phyloP scores from a whole-genome alignment of 1,284 basidiomycete species.

The Malassezia sympodialis region DNA sequence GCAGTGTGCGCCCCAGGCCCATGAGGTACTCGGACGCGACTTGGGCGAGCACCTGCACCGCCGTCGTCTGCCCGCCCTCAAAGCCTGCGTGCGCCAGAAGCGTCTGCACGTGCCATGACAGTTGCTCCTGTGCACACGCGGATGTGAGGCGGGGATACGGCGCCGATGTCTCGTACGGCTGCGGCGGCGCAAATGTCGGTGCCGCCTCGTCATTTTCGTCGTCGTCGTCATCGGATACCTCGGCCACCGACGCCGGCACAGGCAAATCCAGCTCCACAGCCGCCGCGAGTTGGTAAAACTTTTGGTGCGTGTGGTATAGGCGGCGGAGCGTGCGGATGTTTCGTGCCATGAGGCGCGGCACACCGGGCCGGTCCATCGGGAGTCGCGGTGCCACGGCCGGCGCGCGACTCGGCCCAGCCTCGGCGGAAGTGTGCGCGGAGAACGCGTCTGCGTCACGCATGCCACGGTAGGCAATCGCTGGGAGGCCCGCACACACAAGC shows the following conservation, averaged over 20 bases:
- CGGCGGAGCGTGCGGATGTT: conserved; percentile 37
- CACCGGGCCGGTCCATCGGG: conserved; percentile 23
- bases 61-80: conserved; percentile 45
- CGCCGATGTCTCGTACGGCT: not conserved
- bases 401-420: not conserved
- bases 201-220: conserved; percentile 7
- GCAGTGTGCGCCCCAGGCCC: conserved; percentile 76
- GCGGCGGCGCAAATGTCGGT: not conserved
- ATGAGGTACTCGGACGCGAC: conserved; percentile 70
- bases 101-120: conserved; percentile 24
- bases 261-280: conserved; percentile 38
- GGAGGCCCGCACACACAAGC: conserved; percentile 24
- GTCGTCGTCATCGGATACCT: conserved; percentile 29
- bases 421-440: not conserved
- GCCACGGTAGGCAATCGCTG: conserved; percentile 20
- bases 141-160: conserved; percentile 13
- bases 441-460: not conserved
- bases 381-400: conserved; percentile 9
- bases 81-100: conserved; percentile 43
- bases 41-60: conserved; percentile 69
- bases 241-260: conserved; percentile 33
- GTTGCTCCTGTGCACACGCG: conserved; percentile 21
- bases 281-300: conserved; percentile 34
- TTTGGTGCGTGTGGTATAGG: conserved; percentile 36
- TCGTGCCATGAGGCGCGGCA: conserved; percentile 27